These are phyloP conservation scores for Rhizopus arrhizus DNA, from an alignment of 371 early-diverging fungal genomes.

Conservation along the genomic window DNA sequence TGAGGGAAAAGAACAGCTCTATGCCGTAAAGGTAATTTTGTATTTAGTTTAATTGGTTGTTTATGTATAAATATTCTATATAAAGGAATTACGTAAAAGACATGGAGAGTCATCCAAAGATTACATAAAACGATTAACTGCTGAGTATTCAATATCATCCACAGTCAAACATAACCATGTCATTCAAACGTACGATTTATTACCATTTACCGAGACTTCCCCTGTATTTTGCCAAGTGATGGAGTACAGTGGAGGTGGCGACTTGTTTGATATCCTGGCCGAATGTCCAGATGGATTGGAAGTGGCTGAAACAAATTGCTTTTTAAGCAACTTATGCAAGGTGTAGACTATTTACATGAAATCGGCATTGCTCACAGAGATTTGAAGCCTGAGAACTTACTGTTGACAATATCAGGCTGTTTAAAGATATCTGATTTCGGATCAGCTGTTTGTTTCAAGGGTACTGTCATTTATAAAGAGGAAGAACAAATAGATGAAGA, in stretches of 20 bases:
- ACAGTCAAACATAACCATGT: conserved; percentile 66
- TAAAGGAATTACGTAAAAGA: conserved; percentile 68
- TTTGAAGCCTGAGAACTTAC: conserved; percentile 83
- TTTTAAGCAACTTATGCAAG: conserved; percentile 68
- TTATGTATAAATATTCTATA: background rate
- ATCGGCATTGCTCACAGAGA: conserved; percentile 77
- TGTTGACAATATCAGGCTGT: conserved; percentile 77
- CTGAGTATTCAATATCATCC: conserved; percentile 69
- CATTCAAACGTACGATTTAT: conserved; percentile 66
- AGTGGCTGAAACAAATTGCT: conserved; percentile 53
- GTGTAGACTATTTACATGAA: conserved; percentile 64
- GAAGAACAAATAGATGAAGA: conserved; percentile 25
- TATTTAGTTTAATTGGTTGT: background rate
- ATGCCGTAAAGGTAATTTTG: conserved; percentile 57
- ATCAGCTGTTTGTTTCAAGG: conserved; percentile 54
- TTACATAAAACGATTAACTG: conserved; percentile 64
- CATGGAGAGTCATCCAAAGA: conserved; percentile 58
- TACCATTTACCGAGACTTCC: conserved; percentile 58
- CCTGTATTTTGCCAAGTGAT: conserved; percentile 68
- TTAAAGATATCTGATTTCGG: conserved; percentile 93
- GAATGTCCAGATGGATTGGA: conserved; percentile 45
- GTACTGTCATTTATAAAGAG: conserved; percentile 30
- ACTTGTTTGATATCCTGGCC: conserved; percentile 58
- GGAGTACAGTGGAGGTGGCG: conserved; percentile 73
- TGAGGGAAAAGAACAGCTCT: conserved; percentile 40